Evolutionary conservation across 495 filamentous ascomycete species (phyloP), one percentile per base, ranked within the genome.

Genomic region (Lichina pygmaea): DNA sequence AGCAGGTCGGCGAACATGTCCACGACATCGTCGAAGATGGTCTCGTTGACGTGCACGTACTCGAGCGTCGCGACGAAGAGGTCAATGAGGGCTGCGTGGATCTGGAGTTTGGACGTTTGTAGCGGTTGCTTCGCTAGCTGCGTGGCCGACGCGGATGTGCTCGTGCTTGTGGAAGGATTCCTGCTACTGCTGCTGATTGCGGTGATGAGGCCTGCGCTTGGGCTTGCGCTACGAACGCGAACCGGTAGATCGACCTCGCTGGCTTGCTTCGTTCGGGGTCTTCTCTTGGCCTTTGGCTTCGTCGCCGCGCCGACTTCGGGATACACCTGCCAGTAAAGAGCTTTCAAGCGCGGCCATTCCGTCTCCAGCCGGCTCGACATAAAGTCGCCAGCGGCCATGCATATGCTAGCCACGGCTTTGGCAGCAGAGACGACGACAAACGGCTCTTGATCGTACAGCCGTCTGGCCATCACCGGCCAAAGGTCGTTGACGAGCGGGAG

Each of bases 401-500:
- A 75, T 45, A 93, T 64, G 42, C 59, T 60, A 38, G 64, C 65
- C 6, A 93, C 58, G 3, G 76, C 67, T 17, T 73, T 66, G 37
- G 76, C 70, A 24, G 83, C 78, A 3, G 73, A 66, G 8, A 75
- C 65, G 0, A 67, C 70, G n/a, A 92, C 77, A 50, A 74, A 84
- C 0, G 70, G 65, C 56, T 92, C 83, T 30, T 69, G 58, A 54
- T 91, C 80, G 49, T 78, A 67, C 6, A 94, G 65, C 34, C 81
- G 68, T 6, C 68, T 58, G 0, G 80, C 59, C 8, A 92, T 62
- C 6, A 81, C 71, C 0, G 85, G 82, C 83, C 85, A 97, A 24
- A 94, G 60, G 5, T 80, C 78, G 55, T 93, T 83, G 42, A 94
- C 74, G 3, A 94, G 64, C 0, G 89, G 89, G 0, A 97, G 64